Conservation (phyloP, 805 yeast genomes). For the Metschnikowia gelsemii region DNA sequence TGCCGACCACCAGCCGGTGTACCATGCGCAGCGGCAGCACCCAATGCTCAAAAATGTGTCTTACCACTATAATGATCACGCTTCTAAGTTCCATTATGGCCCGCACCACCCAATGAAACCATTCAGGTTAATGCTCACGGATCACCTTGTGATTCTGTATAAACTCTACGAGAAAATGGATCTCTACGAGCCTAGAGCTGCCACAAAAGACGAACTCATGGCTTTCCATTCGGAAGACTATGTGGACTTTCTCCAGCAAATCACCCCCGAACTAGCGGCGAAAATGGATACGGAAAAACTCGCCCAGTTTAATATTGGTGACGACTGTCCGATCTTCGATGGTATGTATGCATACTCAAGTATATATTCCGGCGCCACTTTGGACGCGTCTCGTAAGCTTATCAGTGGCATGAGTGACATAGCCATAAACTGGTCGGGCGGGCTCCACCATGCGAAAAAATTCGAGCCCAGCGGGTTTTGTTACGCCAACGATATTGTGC, state of each 20-base stretch:
- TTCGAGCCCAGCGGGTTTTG: constrained; percentile 94
- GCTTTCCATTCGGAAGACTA: constrained; percentile 89
- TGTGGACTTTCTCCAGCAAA: constrained; percentile 67
- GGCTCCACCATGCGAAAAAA: constrained; percentile 94
- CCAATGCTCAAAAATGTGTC: constrained; percentile 51
- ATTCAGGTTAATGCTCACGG: constrained; percentile 87
- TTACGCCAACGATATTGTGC: constrained; percentile 89
- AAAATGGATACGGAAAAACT: constrained; percentile 56
- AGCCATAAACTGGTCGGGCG: constrained; percentile 96
- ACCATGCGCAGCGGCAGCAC: constrained; percentile 24
- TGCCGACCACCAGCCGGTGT: constrained; percentile 32
- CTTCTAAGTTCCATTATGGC: constrained; percentile 83
- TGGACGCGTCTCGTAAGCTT: constrained; percentile 87
- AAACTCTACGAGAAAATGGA: constrained; percentile 90
- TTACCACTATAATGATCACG: constrained; percentile 84
- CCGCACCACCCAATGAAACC: constrained; percentile 99
- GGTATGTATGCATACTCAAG: constrained; percentile 91
- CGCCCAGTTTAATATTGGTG: constrained; percentile 82
- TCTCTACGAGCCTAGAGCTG: constrained; percentile 76
- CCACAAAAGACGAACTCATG: constrained; percentile 74
- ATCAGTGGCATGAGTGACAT: constrained; percentile 87
- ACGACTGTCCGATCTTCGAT: constrained; percentile 92
- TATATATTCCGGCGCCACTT: constrained; percentile 88
- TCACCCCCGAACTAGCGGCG: constrained; percentile 70
- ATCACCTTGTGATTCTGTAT: constrained; percentile 82